A percentile compares a stretch with the other conserved stretches of the same genome.
Conservation (phyloP, 2,329 filamentous ascomycete genomes). For the Pyricularia sp. region DNA sequence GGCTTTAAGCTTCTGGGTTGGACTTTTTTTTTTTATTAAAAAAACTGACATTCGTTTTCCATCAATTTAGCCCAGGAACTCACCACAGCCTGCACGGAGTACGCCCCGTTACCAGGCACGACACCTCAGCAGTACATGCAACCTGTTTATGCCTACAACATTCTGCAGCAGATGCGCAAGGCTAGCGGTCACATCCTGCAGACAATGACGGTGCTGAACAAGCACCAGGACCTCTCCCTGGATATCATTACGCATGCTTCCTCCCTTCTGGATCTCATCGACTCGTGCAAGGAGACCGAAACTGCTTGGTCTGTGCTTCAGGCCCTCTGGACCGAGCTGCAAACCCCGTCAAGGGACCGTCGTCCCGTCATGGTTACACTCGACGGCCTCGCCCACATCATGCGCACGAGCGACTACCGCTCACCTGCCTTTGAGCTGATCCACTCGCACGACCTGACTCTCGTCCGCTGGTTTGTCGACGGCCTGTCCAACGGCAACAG, state of each 20-base stretch:
- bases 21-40: neutral
- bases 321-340: constrained; percentile 70
- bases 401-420: constrained; percentile 66
- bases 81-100: constrained; percentile 67
- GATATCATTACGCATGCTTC: constrained; percentile 40
- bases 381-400: constrained; percentile 71
- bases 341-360: constrained; percentile 27
- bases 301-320: constrained; percentile 69
- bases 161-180: constrained; percentile 59
- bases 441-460: constrained; percentile 72
- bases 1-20: neutral
- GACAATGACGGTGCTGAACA: constrained; percentile 27
- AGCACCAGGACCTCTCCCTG: constrained; percentile 31
- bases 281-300: constrained; percentile 61
- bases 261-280: constrained; percentile 55
- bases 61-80: constrained; percentile 57
- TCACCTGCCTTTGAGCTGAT: constrained; percentile 57
- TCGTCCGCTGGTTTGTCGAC: constrained; percentile 63
- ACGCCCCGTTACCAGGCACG: constrained; percentile 52
- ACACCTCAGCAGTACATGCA: constrained; percentile 57
- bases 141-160: constrained; percentile 59
- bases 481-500: constrained; percentile 36
- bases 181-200: constrained; percentile 53
- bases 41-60: neutral
- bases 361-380: constrained; percentile 57